A percentile compares a stretch with the other conserved stretches of the same genome.
Conservation (phyloP, 305 asterid species). For the Fraxinus ornus region DNA sequence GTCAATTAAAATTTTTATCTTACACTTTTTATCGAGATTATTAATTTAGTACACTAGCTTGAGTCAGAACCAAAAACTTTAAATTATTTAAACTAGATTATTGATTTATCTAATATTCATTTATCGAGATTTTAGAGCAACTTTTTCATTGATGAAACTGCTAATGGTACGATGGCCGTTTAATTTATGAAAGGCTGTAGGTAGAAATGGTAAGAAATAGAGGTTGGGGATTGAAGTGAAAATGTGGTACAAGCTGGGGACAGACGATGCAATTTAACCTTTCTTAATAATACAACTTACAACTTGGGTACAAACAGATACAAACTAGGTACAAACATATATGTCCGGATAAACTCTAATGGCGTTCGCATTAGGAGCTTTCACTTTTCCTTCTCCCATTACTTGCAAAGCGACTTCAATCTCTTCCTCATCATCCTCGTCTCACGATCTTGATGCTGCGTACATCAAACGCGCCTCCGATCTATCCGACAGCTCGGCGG, state of each 20-base stretch:
- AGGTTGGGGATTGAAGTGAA: background rate
- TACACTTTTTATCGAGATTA: background rate
- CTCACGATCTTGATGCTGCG: constrained; percentile 58
- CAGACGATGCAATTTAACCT: background rate
- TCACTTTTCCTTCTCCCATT: constrained; percentile 27
- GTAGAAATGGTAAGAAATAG: background rate
- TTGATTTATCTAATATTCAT: background rate
- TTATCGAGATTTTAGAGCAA: background rate
- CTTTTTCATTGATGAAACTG: background rate
- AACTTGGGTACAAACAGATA: background rate
- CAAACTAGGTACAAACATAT: background rate
- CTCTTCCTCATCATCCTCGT: constrained; percentile 32
- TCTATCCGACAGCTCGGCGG: constrained; percentile 82
- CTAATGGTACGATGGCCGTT: background rate
- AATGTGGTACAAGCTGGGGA: background rate
- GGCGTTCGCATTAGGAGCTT: constrained; percentile 38
- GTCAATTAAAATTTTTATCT: background rate
- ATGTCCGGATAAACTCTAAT: constrained; percentile 1
- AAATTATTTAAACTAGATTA: background rate
- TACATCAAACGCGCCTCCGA: constrained; percentile 82
- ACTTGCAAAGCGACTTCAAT: constrained; percentile 38
- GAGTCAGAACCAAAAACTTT: background rate
- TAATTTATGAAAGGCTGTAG: background rate
- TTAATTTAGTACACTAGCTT: background rate
- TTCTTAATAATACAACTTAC: background rate